Evolutionary conservation across 768 basidiomycete genomes (phyloP).

Genomic region (Ramaria sp.): DNA sequence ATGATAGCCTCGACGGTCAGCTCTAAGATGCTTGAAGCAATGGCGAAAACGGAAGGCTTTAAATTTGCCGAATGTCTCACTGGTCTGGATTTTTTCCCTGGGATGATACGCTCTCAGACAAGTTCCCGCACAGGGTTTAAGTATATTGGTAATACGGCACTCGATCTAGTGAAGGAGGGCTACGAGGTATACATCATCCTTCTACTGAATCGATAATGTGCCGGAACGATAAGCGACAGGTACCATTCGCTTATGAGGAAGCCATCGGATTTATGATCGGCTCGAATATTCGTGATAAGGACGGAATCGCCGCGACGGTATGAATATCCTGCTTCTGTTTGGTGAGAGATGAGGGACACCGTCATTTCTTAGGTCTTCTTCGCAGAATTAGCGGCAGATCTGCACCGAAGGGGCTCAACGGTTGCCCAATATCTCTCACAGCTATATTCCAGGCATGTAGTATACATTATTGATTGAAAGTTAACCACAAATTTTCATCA

Average conservation of each 20-base stretch:
- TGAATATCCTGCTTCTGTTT: constrained; percentile 7
- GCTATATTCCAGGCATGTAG: constrained; percentile 45
- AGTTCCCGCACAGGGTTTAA: constrained; percentile 56
- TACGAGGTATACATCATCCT: constrained; percentile 37
- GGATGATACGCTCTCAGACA: constrained; percentile 11
- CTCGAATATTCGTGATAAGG: constrained; percentile 70
- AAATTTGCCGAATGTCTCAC: constrained; percentile 79
- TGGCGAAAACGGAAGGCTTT: constrained; percentile 71
- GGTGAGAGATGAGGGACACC: neutral
- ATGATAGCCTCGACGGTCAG: constrained; percentile 89
- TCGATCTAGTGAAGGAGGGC: constrained; percentile 52
- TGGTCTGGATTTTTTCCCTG: constrained; percentile 31
- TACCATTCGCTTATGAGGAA: constrained; percentile 79
- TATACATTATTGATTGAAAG: neutral
- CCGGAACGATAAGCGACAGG: neutral
- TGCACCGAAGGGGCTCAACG: constrained; percentile 42
- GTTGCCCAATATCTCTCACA: constrained; percentile 48
- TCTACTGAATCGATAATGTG: neutral
- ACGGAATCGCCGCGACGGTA: constrained; percentile 77
- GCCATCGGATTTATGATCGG: constrained; percentile 91
- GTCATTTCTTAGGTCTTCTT: constrained; percentile 42
- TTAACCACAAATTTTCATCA: constrained; percentile 2
- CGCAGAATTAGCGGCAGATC: constrained; percentile 48
- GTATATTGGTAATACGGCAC: constrained; percentile 77
- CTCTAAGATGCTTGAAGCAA: constrained; percentile 77